Conservation (phyloP, 306 rosid genomes). For the Vigna radiata region DNA sequence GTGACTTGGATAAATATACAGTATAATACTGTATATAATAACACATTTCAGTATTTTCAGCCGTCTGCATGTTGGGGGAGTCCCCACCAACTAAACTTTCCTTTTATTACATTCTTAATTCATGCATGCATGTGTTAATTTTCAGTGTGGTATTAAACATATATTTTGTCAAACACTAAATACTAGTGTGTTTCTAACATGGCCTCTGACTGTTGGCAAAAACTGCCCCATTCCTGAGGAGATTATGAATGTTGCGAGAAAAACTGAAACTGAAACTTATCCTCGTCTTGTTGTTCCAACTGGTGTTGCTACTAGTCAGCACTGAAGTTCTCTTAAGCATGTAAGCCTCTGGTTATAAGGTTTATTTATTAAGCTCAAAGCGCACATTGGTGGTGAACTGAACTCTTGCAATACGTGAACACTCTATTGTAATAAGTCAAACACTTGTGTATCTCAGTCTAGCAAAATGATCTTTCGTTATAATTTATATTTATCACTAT, state of each 20-base stretch:
- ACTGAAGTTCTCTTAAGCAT: slow-evolving; percentile 19
- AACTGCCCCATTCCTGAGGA: slow-evolving; percentile 61
- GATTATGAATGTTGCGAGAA: slow-evolving; percentile 48
- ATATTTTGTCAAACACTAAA: too few relatives aligned
- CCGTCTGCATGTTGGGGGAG: not conserved
- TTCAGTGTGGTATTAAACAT: too few relatives aligned
- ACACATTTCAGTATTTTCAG: not conserved
- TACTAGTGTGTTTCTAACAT: too few relatives aligned
- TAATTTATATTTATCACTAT: not conserved
- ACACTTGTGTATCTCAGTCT: not conserved
- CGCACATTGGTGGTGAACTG: too few relatives aligned
- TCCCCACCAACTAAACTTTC: not conserved
- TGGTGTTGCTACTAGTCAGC: slow-evolving; percentile 45
- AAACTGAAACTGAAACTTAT: slow-evolving; percentile 10
- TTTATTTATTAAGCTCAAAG: not conserved
- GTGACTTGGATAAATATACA: not conserved
- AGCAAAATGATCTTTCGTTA: not conserved
- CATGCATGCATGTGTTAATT: not conserved
- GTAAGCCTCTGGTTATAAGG: not conserved
- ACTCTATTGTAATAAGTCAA: not conserved
- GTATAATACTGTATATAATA: not conserved
- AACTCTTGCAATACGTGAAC: too few relatives aligned
- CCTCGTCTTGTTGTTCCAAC: slow-evolving; percentile 48
- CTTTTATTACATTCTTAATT: not conserved
- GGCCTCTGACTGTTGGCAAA: too few relatives aligned